Percentiles rank a stretch among this genome's conserved stretches.
Evolutionary conservation across 495 filamentous ascomycete genomes (phyloP).

Genomic region (Penicillium samsonianum): DNA sequence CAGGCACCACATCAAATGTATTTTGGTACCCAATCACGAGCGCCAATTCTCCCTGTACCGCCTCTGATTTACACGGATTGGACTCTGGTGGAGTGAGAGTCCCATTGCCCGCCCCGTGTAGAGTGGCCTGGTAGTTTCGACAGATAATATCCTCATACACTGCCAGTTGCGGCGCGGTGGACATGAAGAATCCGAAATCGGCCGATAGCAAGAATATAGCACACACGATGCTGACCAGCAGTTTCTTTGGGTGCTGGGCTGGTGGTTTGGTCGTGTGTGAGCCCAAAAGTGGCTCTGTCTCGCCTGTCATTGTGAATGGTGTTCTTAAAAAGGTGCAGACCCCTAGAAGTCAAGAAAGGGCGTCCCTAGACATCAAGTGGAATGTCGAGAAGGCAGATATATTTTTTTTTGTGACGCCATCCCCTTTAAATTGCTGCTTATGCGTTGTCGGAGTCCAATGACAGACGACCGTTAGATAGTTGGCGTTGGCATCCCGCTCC

Average conservation of each 20-base stretch:
- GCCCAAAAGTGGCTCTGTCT: slow-evolving; percentile 4
- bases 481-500: neutral
- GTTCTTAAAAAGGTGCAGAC: neutral
- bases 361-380: neutral
- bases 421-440: neutral
- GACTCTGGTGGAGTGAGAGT: neutral
- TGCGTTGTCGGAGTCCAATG: neutral
- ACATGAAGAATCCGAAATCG: slow-evolving; percentile 35
- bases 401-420: neutral
- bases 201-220: slow-evolving; percentile 20
- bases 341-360: too few relatives aligned
- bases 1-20: slow-evolving; percentile 39
- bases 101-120: slow-evolving; percentile 4
- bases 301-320: neutral
- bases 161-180: slow-evolving; percentile 34
- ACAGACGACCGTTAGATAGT: neutral
- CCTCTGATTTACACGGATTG: slow-evolving; percentile 41
- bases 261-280: neutral
- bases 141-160: slow-evolving; percentile 47
- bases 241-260: slow-evolving; percentile 17
- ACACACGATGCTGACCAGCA: slow-evolving; percentile 21
- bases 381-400: neutral
- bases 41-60: slow-evolving; percentile 47
- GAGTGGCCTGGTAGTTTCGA: slow-evolving; percentile 28
- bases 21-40: slow-evolving; percentile 45